phyloP scores from a whole-genome alignment of 2,329 filamentous ascomycete genomes.

The Metarhizium anisopliae region DNA sequence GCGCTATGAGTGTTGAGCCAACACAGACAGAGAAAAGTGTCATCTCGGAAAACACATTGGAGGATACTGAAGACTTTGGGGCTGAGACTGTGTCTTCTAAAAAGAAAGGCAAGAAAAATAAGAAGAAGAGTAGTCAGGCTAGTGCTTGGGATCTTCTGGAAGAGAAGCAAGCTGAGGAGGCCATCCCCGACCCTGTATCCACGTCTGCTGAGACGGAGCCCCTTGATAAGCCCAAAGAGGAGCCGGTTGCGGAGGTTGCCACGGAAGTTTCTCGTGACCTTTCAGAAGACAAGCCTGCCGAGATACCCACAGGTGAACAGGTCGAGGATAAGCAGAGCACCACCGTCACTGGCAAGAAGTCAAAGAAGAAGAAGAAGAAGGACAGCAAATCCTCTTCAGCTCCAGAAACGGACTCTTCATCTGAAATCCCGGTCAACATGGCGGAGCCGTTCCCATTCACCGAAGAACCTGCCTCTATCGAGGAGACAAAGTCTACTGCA shows the following conservation, averaged over 20 bases:
- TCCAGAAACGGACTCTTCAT: not conserved
- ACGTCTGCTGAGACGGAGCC: not conserved
- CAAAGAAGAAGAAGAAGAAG: slow-evolving; percentile 23
- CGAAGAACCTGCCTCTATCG: slow-evolving; percentile 2
- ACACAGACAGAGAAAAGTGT: slow-evolving; percentile 15
- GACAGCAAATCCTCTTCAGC: slow-evolving; percentile 15
- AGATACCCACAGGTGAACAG: not conserved
- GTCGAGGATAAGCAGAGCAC: slow-evolving; percentile 12
- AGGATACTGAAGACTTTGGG: slow-evolving; percentile 1
- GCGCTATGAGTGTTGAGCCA: slow-evolving; percentile 11
- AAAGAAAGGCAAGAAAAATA: slow-evolving; percentile 26
- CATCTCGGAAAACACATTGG: not conserved
- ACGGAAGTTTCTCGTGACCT: not conserved
- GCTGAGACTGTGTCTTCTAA: slow-evolving; percentile 9
- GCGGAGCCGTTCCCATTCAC: not conserved
- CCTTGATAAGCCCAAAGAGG: not conserved
- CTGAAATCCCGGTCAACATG: not conserved
- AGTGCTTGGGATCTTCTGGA: slow-evolving; percentile 6
- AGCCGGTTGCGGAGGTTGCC: not conserved
- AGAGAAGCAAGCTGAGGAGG: slow-evolving; percentile 3
- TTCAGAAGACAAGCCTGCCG: not conserved
- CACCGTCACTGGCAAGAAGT: slow-evolving; percentile 14
- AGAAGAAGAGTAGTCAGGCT: slow-evolving; percentile 18
- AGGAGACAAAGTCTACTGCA: not conserved
- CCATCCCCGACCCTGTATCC: not conserved